Percentiles rank a stretch among this genome's conserved stretches.
These are phyloP conservation scores for Pythium utonaiense DNA, from an alignment of 352 stramenopile genomes.

Conservation along the genomic window DNA sequence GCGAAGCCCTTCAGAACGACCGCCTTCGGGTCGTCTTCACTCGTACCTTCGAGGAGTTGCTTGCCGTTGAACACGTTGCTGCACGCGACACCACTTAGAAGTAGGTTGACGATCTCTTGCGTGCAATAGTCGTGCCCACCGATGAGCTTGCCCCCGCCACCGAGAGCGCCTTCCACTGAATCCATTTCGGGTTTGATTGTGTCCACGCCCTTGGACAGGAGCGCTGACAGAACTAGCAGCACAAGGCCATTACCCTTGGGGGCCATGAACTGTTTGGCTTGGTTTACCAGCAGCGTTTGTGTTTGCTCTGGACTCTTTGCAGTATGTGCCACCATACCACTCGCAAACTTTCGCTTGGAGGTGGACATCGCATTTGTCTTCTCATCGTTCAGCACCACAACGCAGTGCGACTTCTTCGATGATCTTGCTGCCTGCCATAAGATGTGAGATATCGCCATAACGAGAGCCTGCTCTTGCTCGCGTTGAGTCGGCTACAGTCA, in stretches of 20 bases:
- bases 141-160: constrained; percentile 60
- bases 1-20: constrained; percentile 74
- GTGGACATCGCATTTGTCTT: not conserved
- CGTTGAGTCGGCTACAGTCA: constrained; percentile 31
- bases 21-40: constrained; percentile 50
- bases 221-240: constrained; percentile 61
- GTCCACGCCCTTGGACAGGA: constrained; percentile 59
- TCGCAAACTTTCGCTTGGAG: constrained; percentile 47
- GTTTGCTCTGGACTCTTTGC: constrained; percentile 29
- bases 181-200: constrained; percentile 86
- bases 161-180: constrained; percentile 36
- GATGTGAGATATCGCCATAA: constrained; percentile 56
- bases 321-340: constrained; percentile 31
- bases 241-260: constrained; percentile 64
- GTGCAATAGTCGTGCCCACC: constrained; percentile 87
- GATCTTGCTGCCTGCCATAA: constrained; percentile 49
- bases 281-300: constrained; percentile 27
- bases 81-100: constrained; percentile 89
- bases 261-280: constrained; percentile 46
- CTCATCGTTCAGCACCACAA: constrained; percentile 34
- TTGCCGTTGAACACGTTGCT: constrained; percentile 95
- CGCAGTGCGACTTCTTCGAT: constrained; percentile 23
- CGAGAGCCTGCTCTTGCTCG: constrained; percentile 40
- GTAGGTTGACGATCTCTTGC: constrained; percentile 96
- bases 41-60: constrained; percentile 65